Base-by-base conservation (phyloP, 164 flowering plant species). In the Vitis vinifera region DNA sequence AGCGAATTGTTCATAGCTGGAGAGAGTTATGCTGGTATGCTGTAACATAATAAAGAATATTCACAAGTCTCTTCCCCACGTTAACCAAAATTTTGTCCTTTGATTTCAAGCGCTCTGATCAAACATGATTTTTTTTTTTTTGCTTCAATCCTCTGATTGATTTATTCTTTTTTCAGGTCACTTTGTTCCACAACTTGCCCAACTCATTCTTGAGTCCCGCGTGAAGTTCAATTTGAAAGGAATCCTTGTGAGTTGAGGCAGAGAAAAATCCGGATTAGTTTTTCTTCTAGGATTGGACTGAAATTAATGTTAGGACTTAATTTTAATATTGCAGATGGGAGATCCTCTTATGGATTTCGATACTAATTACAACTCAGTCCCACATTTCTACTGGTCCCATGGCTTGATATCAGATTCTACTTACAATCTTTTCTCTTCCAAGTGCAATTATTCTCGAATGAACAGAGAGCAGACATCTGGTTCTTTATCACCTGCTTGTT, bases 371-470 rank as follows among this genome's bases (percentile, higher is more conserved):
- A 89, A 89, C 69, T 87, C 93, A 14, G 80, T 88, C 71, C 89
- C 91, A 0, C 89, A 87, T 64, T 89, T 70, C 71, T 80, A 86
- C 53, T 89, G 93, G 93, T 87, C 93, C 71, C 93, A 87, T 73
- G 93, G 93, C 1, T 67, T 89, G 65, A 87, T 89, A 84, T 87
- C 93, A 17, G 93, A 89, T 77, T 59, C 91, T 6, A 85, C 96
- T 4, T 87, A 85, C 71, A 78, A 67, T 29, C 57, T 83, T 55
- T 86, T 89, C 84, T 85, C 86, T 59, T 67, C 81, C 30, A 71
- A 65, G 3, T 91, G 96, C 66, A 91, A 89, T 65, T 89, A 86
- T 73, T 91, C 96, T 1, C 85, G 89, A 29, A 83, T 80, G 27
- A 86, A 86, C 57, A 79, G 96, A 9, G 88, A 87, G 70, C 86